A percentile compares a stretch with the other conserved stretches of the same genome.
Conservation (phyloP, 208 protist species). For the Trypanosoma congolense region DNA sequence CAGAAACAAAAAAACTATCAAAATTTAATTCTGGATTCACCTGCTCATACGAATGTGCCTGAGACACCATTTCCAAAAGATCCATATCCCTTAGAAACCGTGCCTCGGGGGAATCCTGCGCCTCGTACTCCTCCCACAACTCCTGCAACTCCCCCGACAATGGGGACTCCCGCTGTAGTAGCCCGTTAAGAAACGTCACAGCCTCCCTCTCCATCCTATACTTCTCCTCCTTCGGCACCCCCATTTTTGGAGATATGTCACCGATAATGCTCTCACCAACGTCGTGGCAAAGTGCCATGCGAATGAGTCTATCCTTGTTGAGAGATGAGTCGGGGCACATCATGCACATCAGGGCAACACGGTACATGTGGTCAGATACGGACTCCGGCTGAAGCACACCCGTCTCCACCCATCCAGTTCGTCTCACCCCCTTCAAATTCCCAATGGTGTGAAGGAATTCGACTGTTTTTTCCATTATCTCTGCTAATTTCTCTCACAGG, state of each 20-base stretch:
- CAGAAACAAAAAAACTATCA: constrained; percentile 68
- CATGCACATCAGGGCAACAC: constrained; percentile 89
- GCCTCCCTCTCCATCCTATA: constrained; percentile 54
- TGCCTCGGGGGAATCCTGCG: constrained; percentile 69
- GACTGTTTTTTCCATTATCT: too few relatives aligned
- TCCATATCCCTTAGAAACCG: constrained; percentile 91
- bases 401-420: constrained; percentile 88
- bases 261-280: constrained; percentile 84
- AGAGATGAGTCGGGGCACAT: constrained; percentile 79
- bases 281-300: constrained; percentile 90
- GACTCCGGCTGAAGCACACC: constrained; percentile 70
- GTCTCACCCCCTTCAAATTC: constrained; percentile 75
- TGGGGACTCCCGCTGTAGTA: constrained; percentile 27
- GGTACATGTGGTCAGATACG: constrained; percentile 91
- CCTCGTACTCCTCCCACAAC: constrained; percentile 88
- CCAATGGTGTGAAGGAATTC: constrained; percentile 74
- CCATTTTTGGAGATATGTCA: constrained; percentile 84
- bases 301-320: constrained; percentile 64
- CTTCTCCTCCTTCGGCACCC: constrained; percentile 80
- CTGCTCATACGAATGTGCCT: constrained; percentile 84
- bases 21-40: constrained; percentile 65
- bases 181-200: constrained; percentile 38
- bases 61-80: constrained; percentile 89
- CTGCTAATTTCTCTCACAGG: constrained; percentile 26
- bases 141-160: constrained; percentile 50